These are phyloP conservation scores for Boletus rubropictus DNA, from an alignment of 768 basidiomycete genomes.

Conservation along the genomic window DNA sequence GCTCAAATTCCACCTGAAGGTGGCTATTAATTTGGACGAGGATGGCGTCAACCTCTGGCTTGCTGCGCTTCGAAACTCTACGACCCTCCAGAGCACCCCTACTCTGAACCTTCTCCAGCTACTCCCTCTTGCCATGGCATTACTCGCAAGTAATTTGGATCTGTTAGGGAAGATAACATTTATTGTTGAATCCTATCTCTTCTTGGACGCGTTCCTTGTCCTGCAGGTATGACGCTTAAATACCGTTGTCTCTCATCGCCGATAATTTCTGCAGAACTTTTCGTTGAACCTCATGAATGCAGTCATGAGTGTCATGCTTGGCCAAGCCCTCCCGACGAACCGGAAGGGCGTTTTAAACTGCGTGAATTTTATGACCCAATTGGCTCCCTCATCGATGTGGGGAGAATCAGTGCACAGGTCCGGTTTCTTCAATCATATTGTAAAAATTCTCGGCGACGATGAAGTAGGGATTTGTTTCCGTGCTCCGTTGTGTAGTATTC, in stretches of 20 bases:
- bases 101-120: conserved; percentile 56
- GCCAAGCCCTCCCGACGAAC: conserved; percentile 47
- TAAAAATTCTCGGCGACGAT: conserved; percentile 57
- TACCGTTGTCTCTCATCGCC: background rate
- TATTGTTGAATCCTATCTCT: conserved; percentile 72
- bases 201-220: conserved; percentile 60
- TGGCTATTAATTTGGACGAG: conserved; percentile 64
- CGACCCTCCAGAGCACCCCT: conserved; percentile 42
- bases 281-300: conserved; percentile 55
- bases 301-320: conserved; percentile 45
- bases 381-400: conserved; percentile 61
- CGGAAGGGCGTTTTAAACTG: conserved; percentile 57
- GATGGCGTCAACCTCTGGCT: conserved; percentile 77
- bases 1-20: conserved; percentile 36
- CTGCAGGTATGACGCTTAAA: conserved; percentile 48
- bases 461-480: conserved; percentile 43
- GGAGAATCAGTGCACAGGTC: conserved; percentile 67
- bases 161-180: conserved; percentile 60
- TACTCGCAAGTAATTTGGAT: conserved; percentile 67
- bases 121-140: conserved; percentile 54
- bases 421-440: conserved; percentile 61
- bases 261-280: conserved; percentile 38
- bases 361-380: conserved; percentile 56
- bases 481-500: conserved; percentile 3
- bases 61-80: conserved; percentile 60